Percentiles rank a stretch among this genome's conserved stretches.
Evolutionary conservation across 2,329 filamentous ascomycete genomes (phyloP).

Genomic region (Exutisphaerella laricina): DNA sequence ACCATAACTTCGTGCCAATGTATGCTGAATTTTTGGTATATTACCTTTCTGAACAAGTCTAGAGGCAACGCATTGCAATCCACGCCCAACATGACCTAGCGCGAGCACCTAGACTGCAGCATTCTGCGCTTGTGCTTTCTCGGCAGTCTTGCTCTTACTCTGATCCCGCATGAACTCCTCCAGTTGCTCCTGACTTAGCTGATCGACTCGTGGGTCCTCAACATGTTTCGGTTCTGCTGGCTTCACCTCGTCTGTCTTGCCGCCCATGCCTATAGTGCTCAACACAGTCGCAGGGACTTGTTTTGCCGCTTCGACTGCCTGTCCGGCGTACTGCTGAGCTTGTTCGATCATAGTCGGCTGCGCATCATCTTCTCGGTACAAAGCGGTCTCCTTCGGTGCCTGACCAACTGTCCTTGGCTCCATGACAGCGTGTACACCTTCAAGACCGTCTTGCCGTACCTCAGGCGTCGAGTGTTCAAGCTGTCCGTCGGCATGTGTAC

Average conservation of each 20-base stretch:
- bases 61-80: neutral
- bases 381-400: slow-evolving; percentile 43
- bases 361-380: slow-evolving; percentile 28
- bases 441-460: slow-evolving; percentile 38
- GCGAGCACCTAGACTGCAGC: neutral
- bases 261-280: slow-evolving; percentile 28
- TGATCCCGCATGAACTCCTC: slow-evolving; percentile 35
- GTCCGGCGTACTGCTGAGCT: slow-evolving; percentile 37
- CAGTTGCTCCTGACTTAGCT: slow-evolving; percentile 27
- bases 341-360: slow-evolving; percentile 39
- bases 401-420: slow-evolving; percentile 46
- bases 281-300: slow-evolving; percentile 19
- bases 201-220: slow-evolving; percentile 30
- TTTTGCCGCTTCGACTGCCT: slow-evolving; percentile 24
- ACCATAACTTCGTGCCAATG: neutral
- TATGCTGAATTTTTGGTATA: neutral
- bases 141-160: slow-evolving; percentile 16
- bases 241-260: slow-evolving; percentile 25
- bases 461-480: slow-evolving; percentile 41
- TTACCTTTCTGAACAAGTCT: neutral
- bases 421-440: slow-evolving; percentile 43
- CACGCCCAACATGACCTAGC: neutral
- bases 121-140: neutral
- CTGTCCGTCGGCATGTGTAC: slow-evolving; percentile 42
- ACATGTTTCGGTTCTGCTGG: slow-evolving; percentile 30